A percentile compares a stretch with the other conserved stretches of the same genome.
These are phyloP conservation scores for Rhizophlyctis rosea DNA, from an alignment of 192 early-diverging fungal species.

Conservation along the genomic window DNA sequence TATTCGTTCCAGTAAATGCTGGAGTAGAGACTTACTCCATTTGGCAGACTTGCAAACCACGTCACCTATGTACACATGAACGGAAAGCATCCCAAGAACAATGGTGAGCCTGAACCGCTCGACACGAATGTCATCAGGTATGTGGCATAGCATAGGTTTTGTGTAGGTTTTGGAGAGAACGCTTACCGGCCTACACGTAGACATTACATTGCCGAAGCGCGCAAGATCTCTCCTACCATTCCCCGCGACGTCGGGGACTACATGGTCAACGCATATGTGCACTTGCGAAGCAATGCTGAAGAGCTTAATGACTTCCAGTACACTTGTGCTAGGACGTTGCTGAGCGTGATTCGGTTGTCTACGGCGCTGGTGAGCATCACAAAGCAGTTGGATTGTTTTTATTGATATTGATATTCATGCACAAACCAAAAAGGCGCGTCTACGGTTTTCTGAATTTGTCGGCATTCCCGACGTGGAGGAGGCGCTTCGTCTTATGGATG, in stretches of 20 bases:
- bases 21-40: not conserved
- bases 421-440: constrained; percentile 65
- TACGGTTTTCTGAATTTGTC: constrained; percentile 69
- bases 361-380: constrained; percentile 55
- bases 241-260: constrained; percentile 77
- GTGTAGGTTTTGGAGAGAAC: not conserved
- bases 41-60: constrained; percentile 69
- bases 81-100: constrained; percentile 67
- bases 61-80: constrained; percentile 91
- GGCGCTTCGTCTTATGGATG: constrained; percentile 82
- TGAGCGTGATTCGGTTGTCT: constrained; percentile 81
- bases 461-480: constrained; percentile 78
- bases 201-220: constrained; percentile 84
- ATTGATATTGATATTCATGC: too few relatives aligned
- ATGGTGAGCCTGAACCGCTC: constrained; percentile 59
- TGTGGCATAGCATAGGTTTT: too few relatives aligned
- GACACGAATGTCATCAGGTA: constrained; percentile 76
- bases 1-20: not conserved
- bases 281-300: constrained; percentile 55
- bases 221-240: constrained; percentile 69
- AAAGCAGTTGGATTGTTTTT: too few relatives aligned
- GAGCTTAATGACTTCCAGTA: constrained; percentile 65
- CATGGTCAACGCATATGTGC: constrained; percentile 82
- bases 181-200: constrained; percentile 36
- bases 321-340: constrained; percentile 78